phyloP scores from a whole-genome alignment of 257 asterid species.

The Solanum paucissectum region DNA sequence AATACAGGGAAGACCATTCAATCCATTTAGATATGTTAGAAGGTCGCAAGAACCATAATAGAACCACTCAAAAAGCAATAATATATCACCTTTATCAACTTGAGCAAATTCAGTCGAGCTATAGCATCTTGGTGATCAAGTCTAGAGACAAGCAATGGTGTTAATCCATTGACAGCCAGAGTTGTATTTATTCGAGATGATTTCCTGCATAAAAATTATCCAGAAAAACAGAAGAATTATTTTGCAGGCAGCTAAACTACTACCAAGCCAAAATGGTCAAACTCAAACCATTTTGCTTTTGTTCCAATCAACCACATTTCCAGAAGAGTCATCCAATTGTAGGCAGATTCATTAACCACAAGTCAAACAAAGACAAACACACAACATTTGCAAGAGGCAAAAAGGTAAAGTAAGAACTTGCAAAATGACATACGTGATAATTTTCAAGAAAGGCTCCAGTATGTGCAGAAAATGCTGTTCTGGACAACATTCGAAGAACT shows the following conservation, averaged over 20 bases:
- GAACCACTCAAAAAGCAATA: not conserved
- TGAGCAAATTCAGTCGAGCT: constrained; percentile 85
- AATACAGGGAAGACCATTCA: not conserved
- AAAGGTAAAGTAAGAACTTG: not conserved
- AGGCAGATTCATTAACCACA: not conserved
- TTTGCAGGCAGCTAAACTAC: not conserved
- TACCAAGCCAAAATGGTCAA: not conserved
- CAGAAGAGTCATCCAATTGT: not conserved
- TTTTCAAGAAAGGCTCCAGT: constrained; percentile 94
- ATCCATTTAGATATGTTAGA: not conserved
- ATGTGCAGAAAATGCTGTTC: constrained; percentile 94
- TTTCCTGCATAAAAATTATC: constrained; percentile 54
- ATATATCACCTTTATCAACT: constrained; percentile 71
- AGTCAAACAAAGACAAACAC: not conserved
- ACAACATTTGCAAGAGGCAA: not conserved
- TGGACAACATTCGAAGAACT: constrained; percentile 83
- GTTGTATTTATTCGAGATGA: constrained; percentile 92
- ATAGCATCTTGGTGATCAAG: constrained; percentile 96
- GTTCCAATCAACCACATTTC: not conserved
- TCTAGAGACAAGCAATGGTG: constrained; percentile 75
- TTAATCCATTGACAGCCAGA: constrained; percentile 90
- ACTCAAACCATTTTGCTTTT: not conserved
- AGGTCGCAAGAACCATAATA: not conserved
- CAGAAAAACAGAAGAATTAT: not conserved
- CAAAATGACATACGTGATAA: constrained; percentile 66